phyloP scores from a whole-genome alignment of 106 monocot species.

The Hemerocallis citrina region DNA sequence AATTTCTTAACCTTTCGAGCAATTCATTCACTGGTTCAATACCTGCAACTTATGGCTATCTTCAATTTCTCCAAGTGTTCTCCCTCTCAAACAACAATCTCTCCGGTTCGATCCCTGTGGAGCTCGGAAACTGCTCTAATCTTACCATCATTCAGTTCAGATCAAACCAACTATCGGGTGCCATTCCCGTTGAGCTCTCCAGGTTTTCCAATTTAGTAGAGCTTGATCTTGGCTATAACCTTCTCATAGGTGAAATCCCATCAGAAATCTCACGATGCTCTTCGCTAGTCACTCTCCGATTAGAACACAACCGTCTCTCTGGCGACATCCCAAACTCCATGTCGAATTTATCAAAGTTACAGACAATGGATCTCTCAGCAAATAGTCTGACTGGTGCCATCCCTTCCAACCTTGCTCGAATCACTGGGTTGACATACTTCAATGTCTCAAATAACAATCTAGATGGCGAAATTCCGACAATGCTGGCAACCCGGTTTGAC shows the following conservation, averaged over 20 bases:
- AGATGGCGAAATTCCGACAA: constrained; percentile 50
- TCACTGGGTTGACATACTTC: constrained; percentile 32
- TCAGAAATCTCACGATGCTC: constrained; percentile 47
- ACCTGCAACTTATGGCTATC: constrained; percentile 62
- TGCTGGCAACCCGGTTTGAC: constrained; percentile 48
- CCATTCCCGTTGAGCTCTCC: constrained; percentile 49
- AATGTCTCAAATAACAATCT: constrained; percentile 69
- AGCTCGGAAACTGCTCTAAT: constrained; percentile 66
- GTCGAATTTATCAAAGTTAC: constrained; percentile 32
- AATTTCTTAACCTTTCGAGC: constrained; percentile 47
- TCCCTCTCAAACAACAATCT: constrained; percentile 62
- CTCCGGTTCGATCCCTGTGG: constrained; percentile 55
- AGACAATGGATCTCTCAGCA: constrained; percentile 28
- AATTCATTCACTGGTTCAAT: constrained; percentile 66
- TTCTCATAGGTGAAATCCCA: constrained; percentile 60
- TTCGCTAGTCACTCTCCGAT: constrained; percentile 7
- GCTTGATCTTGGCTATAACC: constrained; percentile 65
- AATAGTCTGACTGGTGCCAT: constrained; percentile 63
- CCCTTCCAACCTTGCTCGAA: constrained; percentile 33
- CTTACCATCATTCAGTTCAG: constrained; percentile 56
- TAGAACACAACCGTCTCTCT: constrained; percentile 37
- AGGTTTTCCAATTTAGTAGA: constrained; percentile 30
- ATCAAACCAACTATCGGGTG: constrained; percentile 46
- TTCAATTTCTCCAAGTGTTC: constrained; percentile 48
- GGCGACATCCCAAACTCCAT: constrained; percentile 31